phyloP scores from a whole-genome alignment of 1,284 basidiomycete species.

The Irpex sp. region DNA sequence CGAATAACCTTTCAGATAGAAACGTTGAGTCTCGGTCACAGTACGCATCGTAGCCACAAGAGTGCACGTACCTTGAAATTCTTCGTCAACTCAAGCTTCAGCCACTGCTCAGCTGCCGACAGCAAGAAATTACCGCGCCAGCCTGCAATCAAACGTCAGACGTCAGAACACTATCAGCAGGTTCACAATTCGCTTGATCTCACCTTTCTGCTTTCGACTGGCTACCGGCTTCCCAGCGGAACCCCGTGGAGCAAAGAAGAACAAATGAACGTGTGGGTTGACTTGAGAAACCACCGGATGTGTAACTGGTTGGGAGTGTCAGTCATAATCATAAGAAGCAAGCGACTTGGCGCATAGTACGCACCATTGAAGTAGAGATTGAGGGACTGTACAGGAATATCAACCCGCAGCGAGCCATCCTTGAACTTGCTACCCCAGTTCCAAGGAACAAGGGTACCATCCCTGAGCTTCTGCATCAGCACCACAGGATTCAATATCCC shows the following conservation, averaged over 20 bases:
- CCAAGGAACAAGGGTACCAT: conserved; percentile 85
- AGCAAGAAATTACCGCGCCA: conserved; percentile 96
- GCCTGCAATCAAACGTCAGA: conserved; percentile 45
- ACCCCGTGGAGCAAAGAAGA: conserved; percentile 93
- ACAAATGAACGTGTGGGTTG: conserved; percentile 97
- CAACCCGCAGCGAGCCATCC: conserved; percentile 86
- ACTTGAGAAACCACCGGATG: conserved; percentile 95
- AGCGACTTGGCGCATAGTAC: too few relatives aligned
- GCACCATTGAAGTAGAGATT: conserved; percentile 90
- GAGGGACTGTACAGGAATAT: conserved; percentile 89
- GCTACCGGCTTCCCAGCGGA: conserved; percentile 92
- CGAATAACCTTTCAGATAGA: conserved; percentile 65
- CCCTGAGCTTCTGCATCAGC: conserved; percentile 86
- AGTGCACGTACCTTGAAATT: conserved; percentile 71
- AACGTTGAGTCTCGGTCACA: neutral
- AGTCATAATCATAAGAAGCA: too few relatives aligned
- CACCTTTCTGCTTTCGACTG: conserved; percentile 87
- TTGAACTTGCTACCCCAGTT: conserved; percentile 92
- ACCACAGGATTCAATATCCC: conserved; percentile 86
- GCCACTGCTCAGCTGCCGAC: conserved; percentile 87
- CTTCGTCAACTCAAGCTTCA: conserved; percentile 92
- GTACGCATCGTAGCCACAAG: neutral
- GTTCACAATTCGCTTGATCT: neutral
- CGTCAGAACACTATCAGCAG: neutral
- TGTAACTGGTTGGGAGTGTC: conserved; percentile 55